phyloP scores from a whole-genome alignment of 2,329 filamentous ascomycete genomes.

The Cordyceps militaris region DNA sequence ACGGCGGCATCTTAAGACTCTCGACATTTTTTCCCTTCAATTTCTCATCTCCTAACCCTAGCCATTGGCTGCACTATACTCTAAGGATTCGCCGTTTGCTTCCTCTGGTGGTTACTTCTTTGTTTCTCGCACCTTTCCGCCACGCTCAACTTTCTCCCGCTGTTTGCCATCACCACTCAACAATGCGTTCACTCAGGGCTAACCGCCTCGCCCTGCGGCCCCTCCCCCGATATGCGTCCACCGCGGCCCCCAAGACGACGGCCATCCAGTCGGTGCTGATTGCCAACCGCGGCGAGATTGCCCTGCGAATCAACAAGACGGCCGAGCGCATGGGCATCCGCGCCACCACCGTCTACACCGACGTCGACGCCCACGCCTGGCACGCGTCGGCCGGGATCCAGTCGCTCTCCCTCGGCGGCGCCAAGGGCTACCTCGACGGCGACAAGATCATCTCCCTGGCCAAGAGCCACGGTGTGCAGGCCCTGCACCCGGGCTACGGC shows the following conservation, averaged over 20 bases:
- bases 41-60: background rate
- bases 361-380: slow-evolving; percentile 79
- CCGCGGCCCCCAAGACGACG: slow-evolving; percentile 31
- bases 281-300: slow-evolving; percentile 95
- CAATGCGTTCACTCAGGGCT: slow-evolving; percentile 50
- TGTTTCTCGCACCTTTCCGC: background rate
- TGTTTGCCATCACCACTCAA: slow-evolving; percentile 15
- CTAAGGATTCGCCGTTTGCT: no score
- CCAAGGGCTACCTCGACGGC: slow-evolving; percentile 86
- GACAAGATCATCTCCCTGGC: slow-evolving; percentile 86
- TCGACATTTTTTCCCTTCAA: background rate
- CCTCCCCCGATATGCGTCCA: slow-evolving; percentile 32
- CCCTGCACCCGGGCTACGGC: slow-evolving; percentile 92
- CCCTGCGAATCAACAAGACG: slow-evolving; percentile 83
- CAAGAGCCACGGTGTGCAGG: slow-evolving; percentile 77
- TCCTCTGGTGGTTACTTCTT: no score
- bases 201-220: slow-evolving; percentile 41
- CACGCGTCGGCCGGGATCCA: slow-evolving; percentile 81
- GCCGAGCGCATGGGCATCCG: slow-evolving; percentile 82
- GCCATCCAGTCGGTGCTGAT: slow-evolving; percentile 78
- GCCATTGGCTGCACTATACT: no score
- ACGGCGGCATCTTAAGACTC: background rate
- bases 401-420: slow-evolving; percentile 74
- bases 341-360: slow-evolving; percentile 91
- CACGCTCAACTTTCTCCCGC: background rate